Evolutionary conservation across 148 eudicot genomes (phyloP), one percentile per base, ranked within the genome.

Genomic region (Salicornia ramosissima): DNA sequence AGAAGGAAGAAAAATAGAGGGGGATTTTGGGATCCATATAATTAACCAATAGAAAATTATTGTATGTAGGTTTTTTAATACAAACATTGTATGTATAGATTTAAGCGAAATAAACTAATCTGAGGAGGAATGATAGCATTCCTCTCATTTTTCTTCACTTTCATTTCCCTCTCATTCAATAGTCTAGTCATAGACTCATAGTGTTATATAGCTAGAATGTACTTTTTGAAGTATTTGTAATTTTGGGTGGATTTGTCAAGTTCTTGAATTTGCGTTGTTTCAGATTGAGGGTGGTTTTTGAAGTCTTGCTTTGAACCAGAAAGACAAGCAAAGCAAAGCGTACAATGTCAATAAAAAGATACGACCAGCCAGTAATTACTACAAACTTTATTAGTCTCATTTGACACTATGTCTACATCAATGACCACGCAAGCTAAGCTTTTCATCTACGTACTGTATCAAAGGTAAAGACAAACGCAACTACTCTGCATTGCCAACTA

Each of bases 331-430:
- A 22, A 36, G 22, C n/a, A n/a, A n/a, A 31, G 67, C 63, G 63
- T 58, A 60, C 64, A 1, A 63, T 39, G 49, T 63, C 49, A 63
- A 63, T 39, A 50, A 63, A 39, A 22, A 63, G 67, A 63, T 39
- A 6, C 64, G 21, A 63, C 45, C 19, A 34, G 1, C 36, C n/a
- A n/a, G n/a, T n/a, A n/a, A n/a, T n/a, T n/a, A n/a, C n/a, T 30
- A 59, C 46, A 61, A 36, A 14, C 67, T 63, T 63, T 63, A 63
- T 3, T 36, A 4, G n/a, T 14, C 12, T 26, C n/a, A n/a, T 63
- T 63, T 63, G 67, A 63, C 64, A 19, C 65, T 36, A 36, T 39
- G 49, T 60, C 64, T 60, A 33, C 25, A n/a, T 60, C 43, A 58
- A 34, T 60, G 64, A 60, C 49, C 67, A 39, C 7, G 8, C 40